These are phyloP conservation scores for Thalassiosira hispida DNA, from an alignment of 352 stramenopile species.

Conservation along the genomic window DNA sequence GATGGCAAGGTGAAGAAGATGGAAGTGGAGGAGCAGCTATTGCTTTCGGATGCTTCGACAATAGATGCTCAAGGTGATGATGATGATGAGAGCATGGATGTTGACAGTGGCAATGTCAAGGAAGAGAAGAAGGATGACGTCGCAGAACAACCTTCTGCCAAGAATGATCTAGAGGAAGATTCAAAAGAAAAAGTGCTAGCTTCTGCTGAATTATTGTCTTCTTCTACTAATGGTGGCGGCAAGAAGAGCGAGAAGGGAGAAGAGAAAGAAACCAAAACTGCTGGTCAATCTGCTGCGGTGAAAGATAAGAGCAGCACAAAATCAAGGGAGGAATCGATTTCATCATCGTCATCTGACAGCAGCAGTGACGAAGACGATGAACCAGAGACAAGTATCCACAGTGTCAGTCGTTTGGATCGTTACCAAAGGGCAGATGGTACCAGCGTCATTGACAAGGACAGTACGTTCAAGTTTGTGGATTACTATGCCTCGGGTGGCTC, in stretches of 20 bases:
- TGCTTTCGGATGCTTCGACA: too few relatives aligned
- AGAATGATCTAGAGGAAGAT: constrained; percentile 42
- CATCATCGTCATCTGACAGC: background rate
- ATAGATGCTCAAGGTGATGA: background rate
- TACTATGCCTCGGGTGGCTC: too few relatives aligned
- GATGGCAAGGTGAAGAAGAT: background rate
- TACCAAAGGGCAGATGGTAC: too few relatives aligned
- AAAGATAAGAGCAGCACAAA: constrained; percentile 2
- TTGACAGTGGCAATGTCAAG: background rate
- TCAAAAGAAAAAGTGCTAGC: constrained; percentile 16
- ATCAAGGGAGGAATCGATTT: constrained; percentile 11
- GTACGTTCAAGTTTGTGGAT: background rate
- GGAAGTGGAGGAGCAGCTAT: background rate
- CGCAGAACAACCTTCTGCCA: constrained; percentile 39
- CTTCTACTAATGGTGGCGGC: constrained; percentile 5
- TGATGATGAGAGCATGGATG: constrained; percentile 5
- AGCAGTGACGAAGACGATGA: constrained; percentile 1
- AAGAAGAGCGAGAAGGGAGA: background rate
- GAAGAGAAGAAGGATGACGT: background rate
- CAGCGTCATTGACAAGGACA: too few relatives aligned
- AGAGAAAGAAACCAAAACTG: constrained; percentile 15
- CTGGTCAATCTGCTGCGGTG: constrained; percentile 1
- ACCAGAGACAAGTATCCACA: background rate
- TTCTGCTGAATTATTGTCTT: background rate
- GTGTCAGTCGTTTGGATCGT: too few relatives aligned